These are phyloP conservation scores for Sclerotinia subarctica DNA, from an alignment of 2,329 filamentous ascomycete species.

Conservation along the genomic window DNA sequence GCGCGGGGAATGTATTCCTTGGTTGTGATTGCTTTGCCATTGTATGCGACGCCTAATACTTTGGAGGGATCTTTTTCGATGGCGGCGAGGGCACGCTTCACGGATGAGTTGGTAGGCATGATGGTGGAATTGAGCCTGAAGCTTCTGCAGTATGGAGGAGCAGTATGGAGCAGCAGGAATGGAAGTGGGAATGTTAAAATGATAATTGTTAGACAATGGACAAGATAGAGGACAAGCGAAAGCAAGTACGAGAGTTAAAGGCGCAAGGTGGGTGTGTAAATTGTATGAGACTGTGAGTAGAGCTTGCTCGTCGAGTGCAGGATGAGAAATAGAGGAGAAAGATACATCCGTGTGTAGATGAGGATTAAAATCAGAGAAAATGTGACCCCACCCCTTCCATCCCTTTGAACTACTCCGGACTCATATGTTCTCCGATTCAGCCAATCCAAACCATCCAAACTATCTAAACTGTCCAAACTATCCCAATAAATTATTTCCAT, in stretches of 20 bases:
- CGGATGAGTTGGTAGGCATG: conserved; percentile 23
- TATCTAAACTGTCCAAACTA: neutral
- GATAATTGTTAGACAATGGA: neutral
- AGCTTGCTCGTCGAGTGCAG: neutral
- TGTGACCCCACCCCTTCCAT: neutral
- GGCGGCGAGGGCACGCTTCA: conserved; percentile 7
- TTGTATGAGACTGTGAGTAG: neutral
- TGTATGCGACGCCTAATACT: conserved; percentile 37
- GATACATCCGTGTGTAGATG: neutral
- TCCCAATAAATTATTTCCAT: neutral
- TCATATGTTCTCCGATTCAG: neutral
- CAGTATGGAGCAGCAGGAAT: neutral
- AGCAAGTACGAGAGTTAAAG: neutral
- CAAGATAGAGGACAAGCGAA: neutral
- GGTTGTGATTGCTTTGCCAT: conserved; percentile 34
- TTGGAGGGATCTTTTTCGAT: conserved; percentile 37
- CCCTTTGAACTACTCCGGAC: neutral
- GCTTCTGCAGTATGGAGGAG: neutral
- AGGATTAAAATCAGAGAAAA: neutral
- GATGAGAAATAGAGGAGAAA: neutral
- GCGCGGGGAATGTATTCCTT: conserved; percentile 38
- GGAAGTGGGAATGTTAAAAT: neutral
- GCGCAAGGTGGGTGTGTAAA: no score
- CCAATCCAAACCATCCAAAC: neutral
- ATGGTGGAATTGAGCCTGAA: neutral